A percentile compares a stretch with the other conserved stretches of the same genome.
Evolutionary conservation across 768 basidiomycete genomes (phyloP).

Genomic region (Pleurotus platypus): DNA sequence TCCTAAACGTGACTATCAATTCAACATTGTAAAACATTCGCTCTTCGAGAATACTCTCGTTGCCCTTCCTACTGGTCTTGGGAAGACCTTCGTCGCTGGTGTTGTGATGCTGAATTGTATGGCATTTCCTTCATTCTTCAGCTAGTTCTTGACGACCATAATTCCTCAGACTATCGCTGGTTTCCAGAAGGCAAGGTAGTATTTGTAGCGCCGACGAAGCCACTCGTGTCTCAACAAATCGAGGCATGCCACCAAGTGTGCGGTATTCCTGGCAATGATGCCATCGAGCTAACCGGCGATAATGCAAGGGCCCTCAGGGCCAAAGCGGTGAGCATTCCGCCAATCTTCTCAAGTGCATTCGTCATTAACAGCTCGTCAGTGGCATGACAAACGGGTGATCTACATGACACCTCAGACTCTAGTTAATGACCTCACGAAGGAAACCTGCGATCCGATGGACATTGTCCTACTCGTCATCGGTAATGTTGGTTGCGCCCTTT

Average conservation of each 20-base stretch:
- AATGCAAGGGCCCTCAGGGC: slow-evolving; percentile 50
- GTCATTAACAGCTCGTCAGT: slow-evolving; percentile 36
- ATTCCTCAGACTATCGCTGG: slow-evolving; percentile 76
- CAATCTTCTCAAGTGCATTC: background rate
- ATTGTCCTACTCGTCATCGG: slow-evolving; percentile 89
- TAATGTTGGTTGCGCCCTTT: slow-evolving; percentile 22
- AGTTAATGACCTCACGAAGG: slow-evolving; percentile 75
- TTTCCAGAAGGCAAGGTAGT: slow-evolving; percentile 89
- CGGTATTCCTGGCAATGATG: slow-evolving; percentile 86
- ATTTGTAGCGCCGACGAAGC: slow-evolving; percentile 95
- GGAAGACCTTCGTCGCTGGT: slow-evolving; percentile 97
- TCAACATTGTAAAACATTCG: slow-evolving; percentile 81
- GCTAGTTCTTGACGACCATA: slow-evolving; percentile 5
- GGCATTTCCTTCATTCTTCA: slow-evolving; percentile 7
- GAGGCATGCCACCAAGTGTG: slow-evolving; percentile 90
- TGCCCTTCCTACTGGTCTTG: slow-evolving; percentile 91
- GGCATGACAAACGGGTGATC: slow-evolving; percentile 81
- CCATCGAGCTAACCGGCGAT: slow-evolving; percentile 83
- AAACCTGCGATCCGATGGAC: slow-evolving; percentile 72
- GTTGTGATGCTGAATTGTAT: slow-evolving; percentile 94
- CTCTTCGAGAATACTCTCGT: slow-evolving; percentile 94
- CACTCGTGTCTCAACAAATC: slow-evolving; percentile 93
- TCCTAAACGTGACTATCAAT: slow-evolving; percentile 90
- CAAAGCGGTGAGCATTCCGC: slow-evolving; percentile 44
- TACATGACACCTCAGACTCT: slow-evolving; percentile 97